Base-by-base conservation (phyloP, 768 basidiomycete species). In the Macrolepiota dolichaula region DNA sequence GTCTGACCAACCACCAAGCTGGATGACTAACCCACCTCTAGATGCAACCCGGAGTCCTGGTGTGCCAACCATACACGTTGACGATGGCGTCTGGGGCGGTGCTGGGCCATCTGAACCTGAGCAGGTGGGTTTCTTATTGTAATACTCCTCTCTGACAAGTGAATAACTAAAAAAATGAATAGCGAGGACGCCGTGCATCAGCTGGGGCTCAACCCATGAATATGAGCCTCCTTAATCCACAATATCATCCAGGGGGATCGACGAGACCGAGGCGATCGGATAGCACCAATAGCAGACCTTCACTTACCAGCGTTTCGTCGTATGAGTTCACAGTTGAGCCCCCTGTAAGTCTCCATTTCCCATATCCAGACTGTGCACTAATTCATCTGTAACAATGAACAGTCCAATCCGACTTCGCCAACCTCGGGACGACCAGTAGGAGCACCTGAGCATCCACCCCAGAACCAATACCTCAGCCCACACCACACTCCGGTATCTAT, bases 301-400 rank as follows among this genome's bases (percentile, higher is more conserved):
- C 59, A 1, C 3, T 49, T 4, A 47, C 27, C 15, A 60, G 59
- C 22, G 53, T 37, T 27, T 58, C 57, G 15, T 38, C 40, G 17
- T 60, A 53, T 42, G 51, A 47, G n/a, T 22, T 60, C 24, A 36
- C 6, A 15, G 13, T 60, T 36, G 59, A 53, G 17, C 59, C 59
- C 9, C 59, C 59, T 4, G 59, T 60, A 22, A 52, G 59, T 53
- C 22, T 24, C 47, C 25, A 13, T 53, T 53, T 19, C n/a, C 2
- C n/a, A 5, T 36, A 4, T n/a, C n/a, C 32, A 13, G 17, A 36
- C 9, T 35, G 25, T 10, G 47, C 25, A 24, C 10, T 52, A 3
- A 32, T 22, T 10, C 4, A n/a, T 22, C 29, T 22, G 46, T 32
- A 32, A 35, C 24, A 17, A 58, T 27, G 13, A 19, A 25, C 24